phyloP scores from a whole-genome alignment of 805 yeast genomes.

The Metschnikowia sp. region DNA sequence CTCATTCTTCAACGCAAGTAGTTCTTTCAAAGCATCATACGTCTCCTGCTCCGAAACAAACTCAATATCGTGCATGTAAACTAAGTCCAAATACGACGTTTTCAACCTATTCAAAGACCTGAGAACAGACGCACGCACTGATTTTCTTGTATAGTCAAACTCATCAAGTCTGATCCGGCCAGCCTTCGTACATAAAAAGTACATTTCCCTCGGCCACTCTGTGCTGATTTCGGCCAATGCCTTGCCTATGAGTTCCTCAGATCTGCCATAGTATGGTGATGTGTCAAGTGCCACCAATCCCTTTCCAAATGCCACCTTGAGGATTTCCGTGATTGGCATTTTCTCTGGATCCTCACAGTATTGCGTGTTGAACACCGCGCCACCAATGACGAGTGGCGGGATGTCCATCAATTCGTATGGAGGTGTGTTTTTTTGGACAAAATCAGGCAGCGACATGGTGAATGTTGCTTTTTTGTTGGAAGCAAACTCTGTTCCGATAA shows the following conservation, averaged over 20 bases:
- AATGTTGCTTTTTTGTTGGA: background rate
- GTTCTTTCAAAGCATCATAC: constrained; percentile 58
- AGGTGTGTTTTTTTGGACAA: constrained; percentile 3
- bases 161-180: constrained; percentile 69
- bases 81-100: constrained; percentile 72
- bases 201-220: constrained; percentile 53
- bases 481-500: no score
- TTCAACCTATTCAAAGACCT: constrained; percentile 66
- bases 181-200: constrained; percentile 78
- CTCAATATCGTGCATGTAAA: constrained; percentile 87
- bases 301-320: constrained; percentile 54
- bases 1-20: constrained; percentile 56
- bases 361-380: constrained; percentile 82
- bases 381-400: constrained; percentile 74
- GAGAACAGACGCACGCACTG: constrained; percentile 58
- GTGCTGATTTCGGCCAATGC: constrained; percentile 42
- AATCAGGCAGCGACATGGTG: constrained; percentile 8
- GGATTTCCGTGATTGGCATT: constrained; percentile 55
- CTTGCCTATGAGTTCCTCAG: constrained; percentile 70
- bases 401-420: constrained; percentile 28
- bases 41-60: constrained; percentile 59
- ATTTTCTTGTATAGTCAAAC: constrained; percentile 67
- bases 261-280: constrained; percentile 90
- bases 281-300: constrained; percentile 85
- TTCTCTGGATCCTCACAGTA: constrained; percentile 67